Evolutionary conservation across 2,329 filamentous ascomycete genomes (phyloP), one percentile per base, ranked within the genome.

Genomic region (Aspergillus tamarii): DNA sequence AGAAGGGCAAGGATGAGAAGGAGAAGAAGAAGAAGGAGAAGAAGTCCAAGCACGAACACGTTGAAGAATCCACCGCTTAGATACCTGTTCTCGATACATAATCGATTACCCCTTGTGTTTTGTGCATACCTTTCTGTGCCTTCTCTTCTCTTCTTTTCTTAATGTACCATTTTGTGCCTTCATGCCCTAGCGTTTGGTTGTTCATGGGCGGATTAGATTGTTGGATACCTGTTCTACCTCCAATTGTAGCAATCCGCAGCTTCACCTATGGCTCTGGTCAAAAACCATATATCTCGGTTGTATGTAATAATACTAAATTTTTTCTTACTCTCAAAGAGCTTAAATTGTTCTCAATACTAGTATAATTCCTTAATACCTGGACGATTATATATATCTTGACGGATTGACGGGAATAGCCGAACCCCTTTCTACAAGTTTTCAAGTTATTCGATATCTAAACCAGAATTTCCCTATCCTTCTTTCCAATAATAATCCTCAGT

Each of bases 1-100:
- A 98, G 86, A 97, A 97, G 81, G 93, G 95, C 69, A 85, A 87
- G 74, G 86, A 89, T 74, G 89, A 93, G 77, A 91, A 94, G 73
- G 89, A 93, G 77, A 91, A 94, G 73, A 88, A 91, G 62, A 90
- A 93, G 76, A 82, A 84, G 66, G 79, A 84, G 64, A 88, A 82
- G 64, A 88, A 82, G 65, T 71, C 77, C 41, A 82, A 80, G 72
- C 69, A 73, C 45, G 67, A 68, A 36, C 70, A 74, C 50, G 46
- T 70, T 12, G 61, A 68, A 39, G 55, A 61, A 6, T 64, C 66
- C 36, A 62, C 64, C 32, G 60, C 52, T 21, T 54, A 54, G 52
- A 54, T 54, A 54, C 52, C 52, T 34, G 30, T 54, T 54, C 19
- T 54, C 32, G 19, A 54, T 54, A 54, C 52, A 36, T 54, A 54